Conservation (phyloP, 2,329 filamentous ascomycete species). For the Aspergillus puulaauensis region DNA sequence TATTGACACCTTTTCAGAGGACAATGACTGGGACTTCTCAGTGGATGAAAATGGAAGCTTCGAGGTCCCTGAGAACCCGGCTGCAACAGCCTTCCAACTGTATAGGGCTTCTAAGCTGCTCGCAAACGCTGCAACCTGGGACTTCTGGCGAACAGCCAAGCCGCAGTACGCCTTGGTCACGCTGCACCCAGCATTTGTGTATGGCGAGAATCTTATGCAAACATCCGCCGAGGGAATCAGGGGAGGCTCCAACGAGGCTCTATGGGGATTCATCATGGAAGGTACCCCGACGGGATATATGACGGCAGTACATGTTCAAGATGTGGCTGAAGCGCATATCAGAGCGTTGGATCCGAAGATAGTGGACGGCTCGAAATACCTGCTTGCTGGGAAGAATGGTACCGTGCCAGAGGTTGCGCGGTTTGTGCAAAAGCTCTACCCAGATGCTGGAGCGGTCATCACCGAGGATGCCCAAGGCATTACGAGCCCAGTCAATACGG, state of each 20-base stretch:
- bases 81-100: background rate
- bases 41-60: too few relatives aligned
- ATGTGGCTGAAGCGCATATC: conserved; percentile 29
- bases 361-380: conserved; percentile 20
- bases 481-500: conserved; percentile 8
- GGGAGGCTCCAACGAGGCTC: background rate
- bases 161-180: conserved; percentile 23
- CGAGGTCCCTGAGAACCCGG: too few relatives aligned
- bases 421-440: conserved; percentile 17
- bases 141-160: conserved; percentile 16
- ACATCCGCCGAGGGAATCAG: conserved; percentile 12
- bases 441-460: conserved; percentile 14
- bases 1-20: too few relatives aligned
- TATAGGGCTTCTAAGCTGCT: conserved; percentile 28
- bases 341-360: conserved; percentile 19
- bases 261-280: too few relatives aligned
- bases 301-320: conserved; percentile 23
- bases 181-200: conserved; percentile 24
- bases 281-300: background rate
- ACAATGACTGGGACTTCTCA: too few relatives aligned
- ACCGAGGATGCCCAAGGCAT: background rate
- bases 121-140: conserved; percentile 21
- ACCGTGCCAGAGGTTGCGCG: conserved; percentile 18
- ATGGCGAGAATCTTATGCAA: conserved; percentile 23
- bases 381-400: conserved; percentile 11